phyloP scores from a whole-genome alignment of 75 land plant species.

The Picea glauca region DNA sequence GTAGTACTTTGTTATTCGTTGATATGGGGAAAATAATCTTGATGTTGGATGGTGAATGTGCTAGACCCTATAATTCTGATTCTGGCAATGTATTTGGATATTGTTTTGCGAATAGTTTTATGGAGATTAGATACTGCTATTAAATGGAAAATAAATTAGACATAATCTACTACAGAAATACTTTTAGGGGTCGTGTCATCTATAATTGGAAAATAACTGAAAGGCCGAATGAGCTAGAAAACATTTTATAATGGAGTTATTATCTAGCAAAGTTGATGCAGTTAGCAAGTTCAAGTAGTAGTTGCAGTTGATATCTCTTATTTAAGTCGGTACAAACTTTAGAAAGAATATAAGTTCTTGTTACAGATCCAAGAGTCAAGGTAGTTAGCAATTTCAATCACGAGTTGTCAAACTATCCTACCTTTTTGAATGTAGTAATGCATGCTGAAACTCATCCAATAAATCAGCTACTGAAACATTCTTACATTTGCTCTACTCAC shows the following conservation, averaged over 20 bases:
- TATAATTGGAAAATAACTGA: not conserved
- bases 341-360: not conserved
- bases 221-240: not conserved
- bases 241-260: not conserved
- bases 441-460: not conserved
- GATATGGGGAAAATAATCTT: constrained; percentile 6
- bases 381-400: not conserved
- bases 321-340: not conserved
- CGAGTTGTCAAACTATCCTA: not conserved
- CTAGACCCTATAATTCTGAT: not conserved
- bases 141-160: not conserved
- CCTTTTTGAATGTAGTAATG: not conserved
- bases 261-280: not conserved
- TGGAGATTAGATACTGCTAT: not conserved
- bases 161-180: no score
- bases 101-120: not conserved
- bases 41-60: constrained; percentile 1
- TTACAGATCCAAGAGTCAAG: not conserved
- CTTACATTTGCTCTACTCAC: no score
- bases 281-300: not conserved
- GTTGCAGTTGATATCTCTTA: not conserved
- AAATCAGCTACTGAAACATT: no score
- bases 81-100: not conserved
- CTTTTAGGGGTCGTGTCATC: not conserved
- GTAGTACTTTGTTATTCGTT: not conserved